Evolutionary conservation across 768 basidiomycete genomes (phyloP).

Genomic region (Fistulinella prunicolor): DNA sequence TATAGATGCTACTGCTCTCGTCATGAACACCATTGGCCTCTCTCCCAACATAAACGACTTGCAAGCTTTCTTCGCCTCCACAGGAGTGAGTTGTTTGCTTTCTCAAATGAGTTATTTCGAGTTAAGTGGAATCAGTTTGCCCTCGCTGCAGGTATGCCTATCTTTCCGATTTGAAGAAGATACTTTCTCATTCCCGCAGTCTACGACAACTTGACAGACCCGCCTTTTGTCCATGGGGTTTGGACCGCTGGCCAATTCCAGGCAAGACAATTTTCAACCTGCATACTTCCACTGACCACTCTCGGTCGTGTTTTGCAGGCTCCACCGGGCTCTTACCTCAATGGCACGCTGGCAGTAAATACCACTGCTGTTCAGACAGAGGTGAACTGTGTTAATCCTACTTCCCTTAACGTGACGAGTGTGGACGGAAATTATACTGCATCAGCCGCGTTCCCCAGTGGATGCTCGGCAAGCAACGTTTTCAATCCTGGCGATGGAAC

Average conservation of each 20-base stretch:
- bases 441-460: constrained; percentile 43
- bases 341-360: constrained; percentile 51
- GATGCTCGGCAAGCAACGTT: constrained; percentile 40
- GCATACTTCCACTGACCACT: not conserved
- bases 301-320: constrained; percentile 34
- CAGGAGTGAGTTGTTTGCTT: constrained; percentile 42
- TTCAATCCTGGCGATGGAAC: constrained; percentile 39
- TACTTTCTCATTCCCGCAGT: constrained; percentile 14
- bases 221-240: constrained; percentile 49
- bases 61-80: constrained; percentile 56
- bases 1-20: constrained; percentile 40
- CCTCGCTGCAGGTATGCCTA: constrained; percentile 25
- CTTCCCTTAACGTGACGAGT: constrained; percentile 24
- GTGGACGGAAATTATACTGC: constrained; percentile 34
- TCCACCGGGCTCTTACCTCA: constrained; percentile 41
- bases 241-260: constrained; percentile 58
- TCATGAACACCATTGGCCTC: constrained; percentile 44
- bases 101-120: not conserved
- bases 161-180: not conserved
- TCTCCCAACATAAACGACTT: constrained; percentile 42
- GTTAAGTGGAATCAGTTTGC: constrained; percentile 32
- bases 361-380: constrained; percentile 47
- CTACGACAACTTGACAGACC: constrained; percentile 46
- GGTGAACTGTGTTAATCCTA: constrained; percentile 46
- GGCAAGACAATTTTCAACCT: constrained; percentile 31